These are phyloP conservation scores for Clausena lansium DNA, from an alignment of 345 rosid genomes.

Conservation along the genomic window DNA sequence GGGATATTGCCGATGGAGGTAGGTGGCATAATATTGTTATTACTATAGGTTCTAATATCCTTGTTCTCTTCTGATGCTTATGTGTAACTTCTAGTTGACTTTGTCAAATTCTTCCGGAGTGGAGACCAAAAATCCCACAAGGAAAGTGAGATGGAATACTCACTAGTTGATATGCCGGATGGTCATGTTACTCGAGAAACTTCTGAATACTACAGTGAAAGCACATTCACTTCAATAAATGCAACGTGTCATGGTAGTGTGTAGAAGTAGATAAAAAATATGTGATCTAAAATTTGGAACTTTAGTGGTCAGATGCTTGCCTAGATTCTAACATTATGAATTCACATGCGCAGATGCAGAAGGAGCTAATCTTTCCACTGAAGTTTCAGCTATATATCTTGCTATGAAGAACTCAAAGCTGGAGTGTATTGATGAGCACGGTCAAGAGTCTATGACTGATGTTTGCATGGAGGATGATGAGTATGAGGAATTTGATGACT, in stretches of 20 bases:
- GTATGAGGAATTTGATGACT: constrained; percentile 79
- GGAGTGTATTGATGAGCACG: constrained; percentile 84
- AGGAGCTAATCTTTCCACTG: constrained; percentile 58
- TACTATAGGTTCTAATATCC: background rate
- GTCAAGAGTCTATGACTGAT: constrained; percentile 72
- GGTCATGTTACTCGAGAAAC: constrained; percentile 20
- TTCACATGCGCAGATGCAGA: constrained; percentile 46
- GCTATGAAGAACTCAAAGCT: constrained; percentile 96
- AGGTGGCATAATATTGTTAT: constrained; percentile 6
- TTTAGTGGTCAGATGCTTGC: constrained; percentile 39
- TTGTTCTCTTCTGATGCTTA: constrained; percentile 6
- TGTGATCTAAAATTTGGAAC: constrained; percentile 30
- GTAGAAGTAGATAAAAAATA: constrained; percentile 26
- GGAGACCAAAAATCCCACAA: constrained; percentile 31
- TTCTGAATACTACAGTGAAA: constrained; percentile 22
- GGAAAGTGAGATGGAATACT: constrained; percentile 20
- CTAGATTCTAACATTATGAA: constrained; percentile 34
- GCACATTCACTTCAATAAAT: constrained; percentile 19
- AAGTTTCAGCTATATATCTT: constrained; percentile 90
- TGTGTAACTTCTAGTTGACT: constrained; percentile 26
- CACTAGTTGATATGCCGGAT: constrained; percentile 22
- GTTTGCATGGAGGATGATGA: constrained; percentile 70
- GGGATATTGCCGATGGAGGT: constrained; percentile 46
- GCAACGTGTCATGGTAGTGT: constrained; percentile 18
- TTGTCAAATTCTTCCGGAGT: constrained; percentile 29